Evolutionary conservation across 2,329 filamentous ascomycete genomes (phyloP), one percentile per base, ranked within the genome.

Genomic region (Thielaviopsis cerberus): DNA sequence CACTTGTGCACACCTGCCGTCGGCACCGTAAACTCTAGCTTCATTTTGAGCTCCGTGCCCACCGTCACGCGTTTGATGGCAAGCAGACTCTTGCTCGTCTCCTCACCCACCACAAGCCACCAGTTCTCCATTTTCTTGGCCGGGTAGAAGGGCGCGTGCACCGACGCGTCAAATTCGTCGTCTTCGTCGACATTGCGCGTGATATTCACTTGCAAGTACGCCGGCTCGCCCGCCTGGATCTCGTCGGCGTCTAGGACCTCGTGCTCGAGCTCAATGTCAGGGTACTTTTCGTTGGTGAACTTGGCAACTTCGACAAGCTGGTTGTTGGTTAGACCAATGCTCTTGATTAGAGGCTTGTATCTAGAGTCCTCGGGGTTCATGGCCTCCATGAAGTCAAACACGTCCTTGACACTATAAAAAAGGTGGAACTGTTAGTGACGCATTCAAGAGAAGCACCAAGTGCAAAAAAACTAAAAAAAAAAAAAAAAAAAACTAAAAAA

Each of bases 371-470:
- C 85, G 1, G 91, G 90, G 68, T 95, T 92, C 91, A 98, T 98
- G 62, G 88, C 86, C 64, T 97, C 91, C 86, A 97, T 96, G 73
- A 98, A 97, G 67, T 95, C 90, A 66, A 94, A 91, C 63, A 98
- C 84, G 65, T 97, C 91, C 65, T 88, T 90, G 74, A 98, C 85
- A 62, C 82, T 87, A 66, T 61, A 62, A 52, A 4, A 51, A 17
- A 7, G 3, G 57, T 48, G 54, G 45, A 37, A 53, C 51, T 6
- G 64, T 72, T 69, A 74, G 71, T 59, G 62, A 59, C 41, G 48
- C 23, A 26, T 61, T 24, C 22, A 17, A 22, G 53, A 17, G 8
- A n/a, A 25, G 1, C 13, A 41, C 34, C 3, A 50, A 25, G 15
- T 52, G 54, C 37, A 53, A 7, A 25, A 37, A 52, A 48, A 10